Conservation (phyloP, 192 early-diverging fungal species). For the Allomyces javanicus region DNA sequence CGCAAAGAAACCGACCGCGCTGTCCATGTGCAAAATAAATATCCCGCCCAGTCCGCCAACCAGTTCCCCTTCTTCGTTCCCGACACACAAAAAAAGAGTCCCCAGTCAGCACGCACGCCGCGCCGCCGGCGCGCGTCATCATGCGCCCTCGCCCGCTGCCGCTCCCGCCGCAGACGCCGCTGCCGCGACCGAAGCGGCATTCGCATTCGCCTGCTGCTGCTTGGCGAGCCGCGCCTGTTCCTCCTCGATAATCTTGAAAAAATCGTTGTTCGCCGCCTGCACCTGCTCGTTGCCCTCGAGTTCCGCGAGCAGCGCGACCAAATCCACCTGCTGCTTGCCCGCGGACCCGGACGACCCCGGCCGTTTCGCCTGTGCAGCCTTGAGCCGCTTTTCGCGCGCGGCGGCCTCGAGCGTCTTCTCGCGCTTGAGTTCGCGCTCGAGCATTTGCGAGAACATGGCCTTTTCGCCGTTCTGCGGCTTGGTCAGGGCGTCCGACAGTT, state of each 20-base stretch:
- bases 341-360: slow-evolving; percentile 12
- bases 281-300: slow-evolving; percentile 13
- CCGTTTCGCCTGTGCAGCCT: slow-evolving; percentile 26
- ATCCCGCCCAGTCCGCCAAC: no score
- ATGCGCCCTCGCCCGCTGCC: no score
- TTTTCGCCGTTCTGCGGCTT: slow-evolving; percentile 34
- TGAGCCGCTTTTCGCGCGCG: slow-evolving; percentile 34
- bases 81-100: no score
- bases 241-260: slow-evolving; percentile 24
- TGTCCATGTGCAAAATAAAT: no score
- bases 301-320: neutral
- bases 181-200: no score
- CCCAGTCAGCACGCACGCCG: no score
- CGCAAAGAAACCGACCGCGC: no score
- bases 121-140: no score
- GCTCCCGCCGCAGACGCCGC: no score
- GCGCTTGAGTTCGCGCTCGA: slow-evolving; percentile 37
- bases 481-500: slow-evolving; percentile 25
- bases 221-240: slow-evolving; percentile 2
- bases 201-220: neutral
- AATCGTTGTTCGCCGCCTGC: slow-evolving; percentile 26
- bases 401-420: slow-evolving; percentile 37
- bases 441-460: slow-evolving; percentile 34
- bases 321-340: slow-evolving; percentile 4
- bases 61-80: no score